Percentiles rank a stretch among this genome's conserved stretches.
Conservation (phyloP, 306 rosid species). For the Begonia fuchsioides region DNA sequence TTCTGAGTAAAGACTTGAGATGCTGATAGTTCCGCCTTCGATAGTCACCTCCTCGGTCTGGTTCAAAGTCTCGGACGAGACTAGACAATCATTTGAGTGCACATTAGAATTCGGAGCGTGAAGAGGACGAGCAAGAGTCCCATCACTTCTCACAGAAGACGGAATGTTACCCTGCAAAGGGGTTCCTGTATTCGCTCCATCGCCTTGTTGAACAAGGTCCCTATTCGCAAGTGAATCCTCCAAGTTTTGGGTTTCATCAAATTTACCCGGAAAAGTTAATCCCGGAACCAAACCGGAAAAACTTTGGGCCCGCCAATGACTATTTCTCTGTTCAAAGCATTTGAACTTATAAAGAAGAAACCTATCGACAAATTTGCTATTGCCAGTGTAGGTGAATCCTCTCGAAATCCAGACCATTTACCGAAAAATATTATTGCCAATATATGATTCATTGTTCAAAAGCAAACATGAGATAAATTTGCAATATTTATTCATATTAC, state of each 20-base stretch:
- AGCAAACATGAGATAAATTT: too few relatives aligned
- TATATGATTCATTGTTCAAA: too few relatives aligned
- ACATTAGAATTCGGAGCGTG: constrained; percentile 50
- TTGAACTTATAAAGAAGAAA: constrained; percentile 5
- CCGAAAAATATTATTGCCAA: too few relatives aligned
- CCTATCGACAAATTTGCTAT: not conserved
- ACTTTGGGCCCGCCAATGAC: constrained; percentile 91
- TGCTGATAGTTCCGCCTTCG: constrained; percentile 90
- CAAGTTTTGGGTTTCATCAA: constrained; percentile 58
- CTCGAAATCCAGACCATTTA: not conserved
- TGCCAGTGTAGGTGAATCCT: not conserved
- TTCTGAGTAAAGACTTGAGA: constrained; percentile 86
- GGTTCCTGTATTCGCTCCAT: constrained; percentile 42
- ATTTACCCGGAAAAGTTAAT: constrained; percentile 58
- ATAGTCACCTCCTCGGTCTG: constrained; percentile 53
- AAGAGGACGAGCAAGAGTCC: constrained; percentile 50
- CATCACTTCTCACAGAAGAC: constrained; percentile 49
- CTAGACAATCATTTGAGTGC: constrained; percentile 48
- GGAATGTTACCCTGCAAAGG: constrained; percentile 36
- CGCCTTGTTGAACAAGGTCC: constrained; percentile 35
- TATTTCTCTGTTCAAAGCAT: constrained; percentile 60
- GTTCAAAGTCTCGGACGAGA: constrained; percentile 30
- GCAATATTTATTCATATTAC: too few relatives aligned
- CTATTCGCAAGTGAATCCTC: constrained; percentile 44
- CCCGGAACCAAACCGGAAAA: constrained; percentile 45